Percentiles rank a stretch among this genome's conserved stretches.
Conservation (phyloP, 2,329 filamentous ascomycete genomes). For the Aureobasidium sp. region DNA sequence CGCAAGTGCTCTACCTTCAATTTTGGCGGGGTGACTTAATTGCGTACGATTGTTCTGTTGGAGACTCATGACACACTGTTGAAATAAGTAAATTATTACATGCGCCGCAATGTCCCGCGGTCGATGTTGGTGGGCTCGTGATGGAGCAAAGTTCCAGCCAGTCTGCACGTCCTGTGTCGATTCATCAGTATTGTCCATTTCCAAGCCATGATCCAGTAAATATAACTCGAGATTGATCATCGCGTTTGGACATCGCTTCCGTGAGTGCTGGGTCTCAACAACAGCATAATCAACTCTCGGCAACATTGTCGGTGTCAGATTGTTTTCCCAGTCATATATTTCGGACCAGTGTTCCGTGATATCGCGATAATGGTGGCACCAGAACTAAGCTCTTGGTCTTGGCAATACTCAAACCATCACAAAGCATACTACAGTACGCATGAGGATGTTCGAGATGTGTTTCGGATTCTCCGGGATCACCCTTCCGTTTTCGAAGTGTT, state of each 20-base stretch:
- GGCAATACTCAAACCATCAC: not conserved
- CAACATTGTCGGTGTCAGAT: not conserved
- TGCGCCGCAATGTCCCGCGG: no score
- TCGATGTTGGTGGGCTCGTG: no score
- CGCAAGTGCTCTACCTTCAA: no score
- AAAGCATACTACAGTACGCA: not conserved
- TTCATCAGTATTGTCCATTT: not conserved
- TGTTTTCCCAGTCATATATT: not conserved
- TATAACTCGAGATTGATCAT: not conserved
- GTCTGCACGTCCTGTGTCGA: no score
- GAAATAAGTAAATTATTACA: no score
- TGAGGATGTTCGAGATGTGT: slow-evolving; percentile 3
- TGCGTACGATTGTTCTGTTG: no score
- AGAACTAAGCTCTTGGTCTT: not conserved
- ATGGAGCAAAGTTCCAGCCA: no score
- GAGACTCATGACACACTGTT: no score
- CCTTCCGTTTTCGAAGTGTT: not conserved
- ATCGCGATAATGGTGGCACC: not conserved
- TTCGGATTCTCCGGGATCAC: not conserved
- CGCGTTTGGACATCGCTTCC: not conserved
- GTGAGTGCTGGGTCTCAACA: not conserved
- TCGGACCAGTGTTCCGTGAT: not conserved
- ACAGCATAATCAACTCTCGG: not conserved
- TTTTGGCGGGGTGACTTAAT: no score
- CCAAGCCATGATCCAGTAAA: not conserved